Base-by-base conservation (phyloP, 202 grass and related monocot genomes). In the Bolboschoenoplectus hybrid region DNA sequence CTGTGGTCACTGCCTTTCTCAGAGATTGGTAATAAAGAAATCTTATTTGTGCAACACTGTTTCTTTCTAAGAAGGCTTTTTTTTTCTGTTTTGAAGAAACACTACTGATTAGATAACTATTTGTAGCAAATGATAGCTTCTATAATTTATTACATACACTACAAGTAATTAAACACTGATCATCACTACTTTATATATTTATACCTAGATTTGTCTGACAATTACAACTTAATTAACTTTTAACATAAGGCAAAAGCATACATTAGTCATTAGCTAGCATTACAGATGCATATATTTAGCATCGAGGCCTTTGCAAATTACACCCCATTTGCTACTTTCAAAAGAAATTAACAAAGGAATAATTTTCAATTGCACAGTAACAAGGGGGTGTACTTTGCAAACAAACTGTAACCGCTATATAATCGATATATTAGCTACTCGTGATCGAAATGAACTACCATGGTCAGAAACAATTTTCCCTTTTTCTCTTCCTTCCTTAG, bases 371-470 rank as follows among this genome's bases (percentile, higher is more conserved):
- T 67, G 64, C 64, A 67, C 1, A 43, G 7, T n/a, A n/a, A 44
- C 39, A 45, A 26, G 14, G 39, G 39, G 67, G 40, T 70, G 40
- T 70, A 17, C 67, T 45, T 3, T 43, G 67, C 14, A 45, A 45
- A 70, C 14, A 70, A 44, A 41, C 0, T 45, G 6, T 2, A 70
- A 45, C 7, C 16, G 5, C 14, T 19, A 44, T 16, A 44, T 26
- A 26, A 26, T 26, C 26, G 26, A 26, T 44, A 70, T 70, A 9
- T 70, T n/a, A 11, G n/a, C 43, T 73, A 73, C 45, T 74, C 9
- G 7, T 26, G 19, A 74, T 74, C 19, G 45, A 50, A 74, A 74
- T 74, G 70, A 74, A 74, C 70, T 74, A 74, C 19, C 70, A 74
- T 74, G 45, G 70, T 74, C 4, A 74, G 8, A 74, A 50, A 1